A percentile compares a stretch with the other conserved stretches of the same genome.
phyloP scores from a whole-genome alignment of 73 alveolate genomes.

The Paramecium pentaurelia region DNA sequence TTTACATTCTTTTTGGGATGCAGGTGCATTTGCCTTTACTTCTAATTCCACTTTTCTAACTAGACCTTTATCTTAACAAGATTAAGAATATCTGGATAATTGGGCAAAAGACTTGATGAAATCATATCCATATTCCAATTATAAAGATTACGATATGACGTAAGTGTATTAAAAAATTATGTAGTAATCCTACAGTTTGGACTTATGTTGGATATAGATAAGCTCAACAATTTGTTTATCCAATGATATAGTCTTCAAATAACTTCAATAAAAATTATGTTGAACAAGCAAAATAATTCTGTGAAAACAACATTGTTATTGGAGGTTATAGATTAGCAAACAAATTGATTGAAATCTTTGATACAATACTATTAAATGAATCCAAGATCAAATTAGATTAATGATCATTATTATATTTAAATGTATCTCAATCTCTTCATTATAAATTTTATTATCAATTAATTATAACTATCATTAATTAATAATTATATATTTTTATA shows the following conservation, averaged over 20 bases:
- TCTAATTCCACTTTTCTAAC: conserved; percentile 4
- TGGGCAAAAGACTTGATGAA: background rate
- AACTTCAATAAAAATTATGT: background rate
- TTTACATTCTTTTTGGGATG: conserved; percentile 51
- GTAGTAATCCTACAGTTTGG: conserved; percentile 46
- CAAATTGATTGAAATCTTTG: conserved; percentile 4
- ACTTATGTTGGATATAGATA: conserved; percentile 22
- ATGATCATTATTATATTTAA: background rate
- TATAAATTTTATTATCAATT: too few relatives aligned
- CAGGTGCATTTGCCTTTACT: conserved; percentile 23
- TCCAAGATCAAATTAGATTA: background rate
- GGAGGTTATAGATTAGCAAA: conserved; percentile 60
- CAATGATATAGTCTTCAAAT: background rate
- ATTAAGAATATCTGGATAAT: background rate
- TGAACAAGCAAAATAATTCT: background rate
- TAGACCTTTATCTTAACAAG: conserved; percentile 10
- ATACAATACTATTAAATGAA: background rate
- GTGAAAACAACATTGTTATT: background rate
- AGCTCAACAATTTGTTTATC: conserved; percentile 20
- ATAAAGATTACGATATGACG: conserved; percentile 4
- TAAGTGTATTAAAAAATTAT: background rate
- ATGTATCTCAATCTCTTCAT: background rate
- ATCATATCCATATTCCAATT: background rate
- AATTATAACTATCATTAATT: too few relatives aligned
- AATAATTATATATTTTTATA: too few relatives aligned